Evolutionary conservation across 164 flowering plant genomes (phyloP), one percentile per base, ranked within the genome.

Genomic region (Sextonia rubra): DNA sequence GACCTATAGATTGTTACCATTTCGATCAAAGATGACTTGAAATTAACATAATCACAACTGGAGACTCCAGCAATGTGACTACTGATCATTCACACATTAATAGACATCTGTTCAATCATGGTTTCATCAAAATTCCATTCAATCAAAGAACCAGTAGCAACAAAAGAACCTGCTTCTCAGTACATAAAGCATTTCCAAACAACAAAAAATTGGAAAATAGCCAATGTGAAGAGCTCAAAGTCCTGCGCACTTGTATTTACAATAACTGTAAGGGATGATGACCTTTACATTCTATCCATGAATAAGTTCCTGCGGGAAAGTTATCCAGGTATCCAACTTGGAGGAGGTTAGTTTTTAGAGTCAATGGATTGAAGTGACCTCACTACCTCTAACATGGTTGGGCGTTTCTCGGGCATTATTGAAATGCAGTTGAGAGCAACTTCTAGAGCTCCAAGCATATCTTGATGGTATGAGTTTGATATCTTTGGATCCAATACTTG

Each of bases 401-500:
- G 98, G 47, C 98, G 77, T 75, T 86, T 91, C 75, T 88, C 93
- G 0, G 97, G 93, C 76, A 83, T 70, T 12, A 89, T 87, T 12
- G 86, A 77, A n/a, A 91, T 92, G 85, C 98, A 94, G 1, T 72
- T 76, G 44, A 89, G 84, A n/a, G 91, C 97, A 4, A 94, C 77
- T 3, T 90, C 87, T 4, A 94, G 81, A 71, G 88, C 96, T 58
- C 73, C 80, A 49, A 86, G 47, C 93, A 90, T 89, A 69, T 84
- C 86, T 69, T 82, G 76, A 27, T 83, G 77, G 25, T 52, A 86
- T 5, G 83, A 69, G 37, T 22, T 71, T 8, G 86, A 64, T 27
- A 92, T 83, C 71, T 74, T 87, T 2, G 86, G 84, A 76, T 92
- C 97, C 17, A 91, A 77, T 63, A 93, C 90, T 76, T 84, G 85